Evolutionary conservation across 2,329 filamentous ascomycete genomes (phyloP).

Genomic region (Chalara sp.): DNA sequence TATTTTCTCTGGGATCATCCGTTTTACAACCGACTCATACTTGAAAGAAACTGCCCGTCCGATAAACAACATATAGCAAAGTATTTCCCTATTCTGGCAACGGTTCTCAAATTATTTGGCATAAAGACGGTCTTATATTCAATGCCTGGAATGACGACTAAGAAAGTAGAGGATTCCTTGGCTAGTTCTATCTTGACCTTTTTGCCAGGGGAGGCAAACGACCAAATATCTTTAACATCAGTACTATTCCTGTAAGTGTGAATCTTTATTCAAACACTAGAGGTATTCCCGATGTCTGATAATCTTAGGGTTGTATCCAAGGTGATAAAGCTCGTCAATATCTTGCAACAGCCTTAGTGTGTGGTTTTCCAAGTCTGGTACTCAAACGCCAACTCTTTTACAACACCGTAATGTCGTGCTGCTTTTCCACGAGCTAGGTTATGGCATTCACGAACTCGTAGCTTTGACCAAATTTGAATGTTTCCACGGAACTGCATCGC

Average conservation of each 20-base stretch:
- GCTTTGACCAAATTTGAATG: constrained; percentile 54
- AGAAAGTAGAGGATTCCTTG: constrained; percentile 66
- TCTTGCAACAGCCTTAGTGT: constrained; percentile 72
- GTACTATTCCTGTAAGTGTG: no score
- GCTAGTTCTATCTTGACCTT: constrained; percentile 77
- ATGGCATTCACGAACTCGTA: constrained; percentile 64
- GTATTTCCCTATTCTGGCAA: constrained; percentile 72
- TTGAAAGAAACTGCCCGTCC: no score
- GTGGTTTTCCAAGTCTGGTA: constrained; percentile 86
- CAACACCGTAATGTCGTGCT: constrained; percentile 80
- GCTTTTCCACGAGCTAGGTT: constrained; percentile 70
- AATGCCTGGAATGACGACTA: constrained; percentile 73
- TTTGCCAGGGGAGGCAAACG: constrained; percentile 77
- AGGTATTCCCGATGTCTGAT: constrained; percentile 77
- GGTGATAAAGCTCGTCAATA: no score
- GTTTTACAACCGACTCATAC: no score
- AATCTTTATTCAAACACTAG: no score
- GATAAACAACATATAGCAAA: constrained; percentile 70
- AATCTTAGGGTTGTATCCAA: constrained; percentile 70
- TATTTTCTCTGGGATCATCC: no score
- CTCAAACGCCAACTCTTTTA: constrained; percentile 68
- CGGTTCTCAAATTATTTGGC: constrained; percentile 69
- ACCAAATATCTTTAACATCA: no score
- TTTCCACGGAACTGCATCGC: constrained; percentile 60
- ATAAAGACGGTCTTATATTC: constrained; percentile 66